Conservation (phyloP, 2,329 filamentous ascomycete species). For the Talaromyces sp. region DNA sequence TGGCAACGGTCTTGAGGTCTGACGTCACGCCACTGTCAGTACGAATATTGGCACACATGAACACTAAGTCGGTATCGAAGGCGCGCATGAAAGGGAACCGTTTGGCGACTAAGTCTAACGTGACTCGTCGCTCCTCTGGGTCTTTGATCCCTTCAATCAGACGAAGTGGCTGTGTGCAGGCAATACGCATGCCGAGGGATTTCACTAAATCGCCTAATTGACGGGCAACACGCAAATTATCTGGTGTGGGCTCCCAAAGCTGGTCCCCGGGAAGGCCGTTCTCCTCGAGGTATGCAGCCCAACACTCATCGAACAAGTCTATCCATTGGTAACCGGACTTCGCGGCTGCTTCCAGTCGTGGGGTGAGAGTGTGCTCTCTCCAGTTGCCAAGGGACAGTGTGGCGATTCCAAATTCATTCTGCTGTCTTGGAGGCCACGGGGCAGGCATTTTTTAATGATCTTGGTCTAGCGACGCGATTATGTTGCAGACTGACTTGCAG, state of each 20-base stretch:
- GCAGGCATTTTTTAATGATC: constrained; percentile 13
- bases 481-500: neutral
- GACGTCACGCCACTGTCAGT: constrained; percentile 33
- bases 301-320: constrained; percentile 41
- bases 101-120: constrained; percentile 32
- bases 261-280: constrained; percentile 26
- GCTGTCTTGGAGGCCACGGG: constrained; percentile 18
- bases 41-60: constrained; percentile 39
- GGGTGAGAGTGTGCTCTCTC: constrained; percentile 29
- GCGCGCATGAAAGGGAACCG: constrained; percentile 41
- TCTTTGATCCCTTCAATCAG: constrained; percentile 36
- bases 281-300: constrained; percentile 36
- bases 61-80: constrained; percentile 39
- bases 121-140: constrained; percentile 25
- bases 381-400: constrained; percentile 37
- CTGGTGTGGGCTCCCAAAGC: constrained; percentile 32
- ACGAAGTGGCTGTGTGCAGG: constrained; percentile 37
- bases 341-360: constrained; percentile 33
- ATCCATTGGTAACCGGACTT: constrained; percentile 35
- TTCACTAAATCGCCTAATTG: constrained; percentile 33
- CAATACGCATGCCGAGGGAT: constrained; percentile 35
- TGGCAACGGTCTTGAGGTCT: constrained; percentile 34
- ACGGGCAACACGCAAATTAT: constrained; percentile 30
- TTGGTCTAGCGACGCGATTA: neutral
- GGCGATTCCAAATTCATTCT: constrained; percentile 34